Evolutionary conservation across 2,329 filamentous ascomycete genomes (phyloP), one percentile per base, ranked within the genome.

Genomic region (Nemania sp.): DNA sequence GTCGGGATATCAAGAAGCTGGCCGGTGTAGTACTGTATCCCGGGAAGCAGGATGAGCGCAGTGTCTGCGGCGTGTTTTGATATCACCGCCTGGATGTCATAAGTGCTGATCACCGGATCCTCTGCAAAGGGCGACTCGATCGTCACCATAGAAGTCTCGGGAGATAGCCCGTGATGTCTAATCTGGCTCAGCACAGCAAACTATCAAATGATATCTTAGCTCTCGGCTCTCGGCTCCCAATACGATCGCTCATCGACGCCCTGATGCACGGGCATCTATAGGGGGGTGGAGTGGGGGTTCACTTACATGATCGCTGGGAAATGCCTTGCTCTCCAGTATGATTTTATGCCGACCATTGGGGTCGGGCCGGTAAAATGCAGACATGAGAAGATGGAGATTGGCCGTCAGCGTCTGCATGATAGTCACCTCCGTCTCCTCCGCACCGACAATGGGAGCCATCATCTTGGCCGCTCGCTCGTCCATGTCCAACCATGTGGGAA

Each of bases 381-480:
- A 82, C 84, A 93, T 85, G 47, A 91, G 74, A 17, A 92, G 71
- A 72, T 93, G 89, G 47, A 93, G 68, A 68, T 93, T 92, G 19
- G 83, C 86, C 12, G 89, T 92, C 70, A 93, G 71, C 1, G 88
- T 91, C 63, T 89, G 84, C 89, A 92, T 92, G 15, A 91, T 80
- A 14, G 86, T 88, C 4, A 92, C 86, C 68, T 93, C 89, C 48
- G 78, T 79, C 30, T 80, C 72, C 22, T 79, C 72, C 1, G 88
- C 89, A 11, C 89, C 89, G 17, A 93, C 86, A 47, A 93, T 76
- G 7, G 82, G 83, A 9, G 87, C 84, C 72, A 89, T 87, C 60
- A 84, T 77, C 61, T 80, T 77, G 49, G 86, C 80, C 8, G 86
- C 82, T 54, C 79, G 80, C 39, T 84, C 81, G 66, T 91, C 89